These are phyloP conservation scores for Chrysoporthe deuterocubensis DNA, from an alignment of 2,329 filamentous ascomycete genomes.

Conservation along the genomic window DNA sequence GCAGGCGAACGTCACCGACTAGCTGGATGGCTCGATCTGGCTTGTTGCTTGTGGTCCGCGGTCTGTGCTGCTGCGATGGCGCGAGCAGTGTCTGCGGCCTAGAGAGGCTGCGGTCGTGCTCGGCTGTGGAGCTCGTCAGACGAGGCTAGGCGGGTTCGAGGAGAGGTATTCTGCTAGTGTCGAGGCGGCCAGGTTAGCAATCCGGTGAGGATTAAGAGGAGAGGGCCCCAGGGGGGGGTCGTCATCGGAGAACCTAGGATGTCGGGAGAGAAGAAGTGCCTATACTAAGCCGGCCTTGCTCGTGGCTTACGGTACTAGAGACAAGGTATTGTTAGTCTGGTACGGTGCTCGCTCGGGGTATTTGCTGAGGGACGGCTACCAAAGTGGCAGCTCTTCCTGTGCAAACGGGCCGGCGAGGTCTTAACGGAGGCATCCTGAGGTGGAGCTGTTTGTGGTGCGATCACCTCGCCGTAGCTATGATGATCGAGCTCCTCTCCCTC, in stretches of 20 bases:
- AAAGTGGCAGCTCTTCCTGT: background rate
- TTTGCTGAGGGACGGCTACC: background rate
- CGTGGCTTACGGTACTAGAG: no score
- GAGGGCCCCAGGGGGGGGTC: background rate
- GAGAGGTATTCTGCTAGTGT: background rate
- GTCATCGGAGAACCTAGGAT: background rate
- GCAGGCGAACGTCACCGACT: background rate
- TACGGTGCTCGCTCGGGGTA: background rate
- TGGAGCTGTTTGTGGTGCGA: background rate
- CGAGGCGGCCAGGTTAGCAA: background rate
- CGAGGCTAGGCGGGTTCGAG: background rate
- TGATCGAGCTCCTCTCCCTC: no score
- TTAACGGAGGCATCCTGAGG: background rate
- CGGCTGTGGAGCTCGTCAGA: background rate
- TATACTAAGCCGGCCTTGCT: background rate
- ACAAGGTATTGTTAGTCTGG: background rate
- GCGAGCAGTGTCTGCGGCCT: background rate
- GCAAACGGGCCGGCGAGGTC: no score
- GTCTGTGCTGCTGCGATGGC: slow-evolving; percentile 2
- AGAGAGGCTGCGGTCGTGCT: background rate
- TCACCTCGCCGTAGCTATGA: background rate
- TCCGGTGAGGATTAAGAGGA: background rate
- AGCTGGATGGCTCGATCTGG: background rate
- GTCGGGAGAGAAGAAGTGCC: background rate
- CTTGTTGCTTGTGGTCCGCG: background rate